Evolutionary conservation across 306 rosid species (phyloP), one percentile per base, ranked within the genome.

Genomic region (Citrullus colocynthis): DNA sequence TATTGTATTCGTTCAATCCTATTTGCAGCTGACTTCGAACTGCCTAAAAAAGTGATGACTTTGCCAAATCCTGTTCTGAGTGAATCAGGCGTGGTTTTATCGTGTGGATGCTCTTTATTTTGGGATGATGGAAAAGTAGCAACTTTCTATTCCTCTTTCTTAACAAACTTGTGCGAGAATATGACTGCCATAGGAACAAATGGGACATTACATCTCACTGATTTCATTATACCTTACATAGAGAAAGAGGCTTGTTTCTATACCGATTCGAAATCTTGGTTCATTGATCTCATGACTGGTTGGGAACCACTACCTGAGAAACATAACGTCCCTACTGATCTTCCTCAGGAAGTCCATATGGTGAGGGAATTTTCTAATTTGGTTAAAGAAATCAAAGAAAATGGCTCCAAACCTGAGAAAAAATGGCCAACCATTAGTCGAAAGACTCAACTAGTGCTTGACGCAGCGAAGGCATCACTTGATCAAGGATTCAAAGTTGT

Each of bases 71-170:
- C 83, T 17, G 79, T 83, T 18, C 16, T 75, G 5, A 91, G 91
- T 36, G 52, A 90, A 77, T 85, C 82, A 0, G 96, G 95, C 12
- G 97, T 94, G 78, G 63, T 91, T 82, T 39, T 91, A 77, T 84
- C 97, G 20, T 90, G 93, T 55, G 93, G 94, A 9, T 88, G 90
- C 48, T 82, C 93, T 44, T 79, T 94, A 16, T 64, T 79, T 48
- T 94, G 98, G 98, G 90, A 88, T 73, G 96, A 89, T 79, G 96
- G 97, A 37, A 91, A 80, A 85, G 81, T 85, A 56, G 98, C 91
- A 70, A 90, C 96, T 73, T 86, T 94, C 78, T 82, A 89, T 52
- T 89, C 96, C 85, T 94, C 98, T 57, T 94, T 91, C 87, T 81
- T 91, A 49, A 79, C 94, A 52, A 82, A 87, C 84, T 37, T 87